Evolutionary conservation across 1,139 yeast genomes (phyloP), one percentile per base, ranked within the genome.

Genomic region (Kodamaea anthophila): DNA sequence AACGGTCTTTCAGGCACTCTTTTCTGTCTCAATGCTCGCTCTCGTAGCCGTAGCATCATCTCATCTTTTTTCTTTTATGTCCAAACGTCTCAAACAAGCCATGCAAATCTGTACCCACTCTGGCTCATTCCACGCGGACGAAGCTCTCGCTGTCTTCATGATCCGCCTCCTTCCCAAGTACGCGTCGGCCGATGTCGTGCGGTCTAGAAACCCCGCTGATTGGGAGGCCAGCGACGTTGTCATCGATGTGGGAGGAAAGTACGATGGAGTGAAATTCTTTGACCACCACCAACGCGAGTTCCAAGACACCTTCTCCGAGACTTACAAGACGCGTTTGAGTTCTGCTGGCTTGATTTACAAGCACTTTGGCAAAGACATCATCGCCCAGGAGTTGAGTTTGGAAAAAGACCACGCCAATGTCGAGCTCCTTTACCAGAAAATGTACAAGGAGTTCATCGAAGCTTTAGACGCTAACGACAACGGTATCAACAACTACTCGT

Each of bases 71-170:
- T 23, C 20, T 20, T 10, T 20, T 5, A 24, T 24, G 27, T 24
- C 27, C 21, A 23, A 14, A 18, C 16, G 25, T 10, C 19, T 24
- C 13, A 37, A 13, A 23, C 24, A 21, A 7, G 31, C 14, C 15
- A 38, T 40, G 43, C 40, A 37, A 28, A 83, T 88, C 38, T 88
- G 96, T 48, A 88, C 96, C 10, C 96, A 87, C 51, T 84, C 93
- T 26, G 98, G 98, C 6, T 73, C 88, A 0, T 91, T 91, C 68
- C 98, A 91, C 50, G 97, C 98, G 13, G 98, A 91, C 57, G 98
- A 91, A 56, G 80, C 95, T n/a, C 70, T 93, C 37, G 98, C 97
- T 2, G 96, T 88, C 3, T 88, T 71, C 55, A 77, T 91, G 82
- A 65, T 91, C 36, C 75, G 72, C 46, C 63, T 75, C 16, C 64